Base-by-base conservation (phyloP, 768 basidiomycete genomes). In the Mycena albidolilacea region DNA sequence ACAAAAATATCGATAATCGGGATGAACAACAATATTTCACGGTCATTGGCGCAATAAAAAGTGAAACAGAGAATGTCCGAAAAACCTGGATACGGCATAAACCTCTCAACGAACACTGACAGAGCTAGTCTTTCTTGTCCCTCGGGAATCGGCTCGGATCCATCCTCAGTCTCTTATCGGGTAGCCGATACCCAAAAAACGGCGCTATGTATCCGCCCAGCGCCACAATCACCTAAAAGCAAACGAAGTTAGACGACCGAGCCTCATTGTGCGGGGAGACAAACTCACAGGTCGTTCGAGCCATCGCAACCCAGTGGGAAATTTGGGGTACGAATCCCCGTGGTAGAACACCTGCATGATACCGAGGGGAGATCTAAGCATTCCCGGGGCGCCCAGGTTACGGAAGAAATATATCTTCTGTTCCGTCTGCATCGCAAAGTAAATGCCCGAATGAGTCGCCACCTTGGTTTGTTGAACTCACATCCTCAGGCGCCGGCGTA, bases 281-380 rank as follows among this genome's bases (percentile, higher is more conserved):
- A 23, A 54, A 63, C 61, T 57, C 19, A 70, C 69, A 37, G 37
- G 54, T 35, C 62, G 35, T 44, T 70, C 62, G 14, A 70, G 54
- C 61, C 50, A 64, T 11, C 61, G 38, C 35, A 62, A 19, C 10
- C 30, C 48, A 21, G 41, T 21, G 8, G 69, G 69, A 19, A 70
- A 17, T n/a, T 63, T 41, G 19, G 69, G 69, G 37, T 70, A 70
- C 14, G 38, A 8, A 43, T 70, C 69, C 21, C 54, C 69, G 41
- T 58, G 58, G 44, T 70, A 70, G 12, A 70, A 70, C 30, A 70
- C 54, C 41, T 64, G 69, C 69, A 70, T 70, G 10, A 64, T 12
- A 3, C 61, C 11, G 6, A 63, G 54, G 52, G 37, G 35, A 17
- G 62, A 64, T 8, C 38, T 23, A 11, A 46, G 23, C 30, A 70